phyloP scores from a whole-genome alignment of 169 alveolate species.

The Neospora caninum region DNA sequence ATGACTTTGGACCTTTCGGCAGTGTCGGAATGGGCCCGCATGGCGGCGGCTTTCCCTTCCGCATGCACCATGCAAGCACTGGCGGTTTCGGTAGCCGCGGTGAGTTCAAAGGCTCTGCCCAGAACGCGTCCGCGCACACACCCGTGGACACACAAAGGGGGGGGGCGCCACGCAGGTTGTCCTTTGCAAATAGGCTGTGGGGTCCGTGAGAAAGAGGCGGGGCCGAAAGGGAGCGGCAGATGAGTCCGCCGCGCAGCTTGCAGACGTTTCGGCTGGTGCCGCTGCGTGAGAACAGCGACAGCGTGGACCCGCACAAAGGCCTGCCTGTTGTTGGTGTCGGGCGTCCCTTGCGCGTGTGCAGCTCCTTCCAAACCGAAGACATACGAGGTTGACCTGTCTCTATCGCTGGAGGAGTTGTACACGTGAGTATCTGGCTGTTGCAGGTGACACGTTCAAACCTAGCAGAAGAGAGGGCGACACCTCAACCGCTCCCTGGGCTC shows the following conservation, averaged over 20 bases:
- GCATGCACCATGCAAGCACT: slow-evolving; percentile 28
- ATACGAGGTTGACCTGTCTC: slow-evolving; percentile 70
- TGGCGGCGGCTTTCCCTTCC: slow-evolving; percentile 40
- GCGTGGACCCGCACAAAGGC: not conserved
- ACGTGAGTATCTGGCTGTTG: slow-evolving; percentile 18
- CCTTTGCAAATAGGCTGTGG: too few species aligned
- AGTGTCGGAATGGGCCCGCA: slow-evolving; percentile 63
- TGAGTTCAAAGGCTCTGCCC: not conserved
- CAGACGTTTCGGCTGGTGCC: not conserved
- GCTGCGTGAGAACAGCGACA: not conserved
- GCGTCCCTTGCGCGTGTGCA: not conserved
- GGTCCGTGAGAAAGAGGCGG: not conserved
- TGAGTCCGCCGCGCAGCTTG: not conserved
- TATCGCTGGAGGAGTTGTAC: slow-evolving; percentile 72
- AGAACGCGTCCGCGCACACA: not conserved
- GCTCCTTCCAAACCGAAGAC: slow-evolving; percentile 66
- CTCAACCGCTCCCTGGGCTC: too few species aligned
- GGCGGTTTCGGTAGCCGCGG: slow-evolving; percentile 17
- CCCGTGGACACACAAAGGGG: too few species aligned
- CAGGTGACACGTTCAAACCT: not conserved
- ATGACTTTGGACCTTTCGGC: slow-evolving; percentile 52
- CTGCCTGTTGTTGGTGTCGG: not conserved
- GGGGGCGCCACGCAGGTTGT: too few species aligned
- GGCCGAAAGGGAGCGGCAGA: not conserved
- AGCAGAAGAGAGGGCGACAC: too few species aligned